phyloP scores from a whole-genome alignment of 768 basidiomycete genomes.

The Lentinus brumalis region DNA sequence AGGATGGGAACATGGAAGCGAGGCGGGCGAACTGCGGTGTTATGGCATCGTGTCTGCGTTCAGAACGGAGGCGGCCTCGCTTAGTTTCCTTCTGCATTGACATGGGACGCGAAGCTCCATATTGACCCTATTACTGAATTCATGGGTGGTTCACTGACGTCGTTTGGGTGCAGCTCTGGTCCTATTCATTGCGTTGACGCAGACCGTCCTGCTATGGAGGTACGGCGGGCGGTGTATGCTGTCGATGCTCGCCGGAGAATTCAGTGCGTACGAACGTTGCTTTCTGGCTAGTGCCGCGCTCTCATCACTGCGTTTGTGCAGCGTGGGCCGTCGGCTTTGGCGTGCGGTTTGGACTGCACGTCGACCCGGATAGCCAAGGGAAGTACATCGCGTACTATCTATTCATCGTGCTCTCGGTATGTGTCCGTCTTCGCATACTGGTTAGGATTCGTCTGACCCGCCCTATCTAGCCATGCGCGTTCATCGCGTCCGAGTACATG shows the following conservation, averaged over 20 bases:
- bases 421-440: slow-evolving; percentile 12
- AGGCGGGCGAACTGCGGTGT: not conserved
- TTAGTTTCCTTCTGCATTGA: not conserved
- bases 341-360: slow-evolving; percentile 56
- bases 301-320: slow-evolving; percentile 23
- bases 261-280: slow-evolving; percentile 39
- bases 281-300: no score
- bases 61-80: not conserved
- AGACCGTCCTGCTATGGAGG: slow-evolving; percentile 44
- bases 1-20: not conserved
- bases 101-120: no score
- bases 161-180: slow-evolving; percentile 20
- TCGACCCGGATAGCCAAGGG: slow-evolving; percentile 51
- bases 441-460: not conserved
- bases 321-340: slow-evolving; percentile 60
- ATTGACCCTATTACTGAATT: not conserved
- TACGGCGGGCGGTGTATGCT: slow-evolving; percentile 62
- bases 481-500: slow-evolving; percentile 70
- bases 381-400: slow-evolving; percentile 60
- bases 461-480: slow-evolving; percentile 62
- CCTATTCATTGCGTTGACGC: slow-evolving; percentile 39
- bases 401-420: slow-evolving; percentile 60
- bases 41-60: not conserved
- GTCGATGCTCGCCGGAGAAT: slow-evolving; percentile 61
- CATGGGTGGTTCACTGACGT: not conserved